phyloP scores from a whole-genome alignment of 345 rosid species.

The Heritiera littoralis region DNA sequence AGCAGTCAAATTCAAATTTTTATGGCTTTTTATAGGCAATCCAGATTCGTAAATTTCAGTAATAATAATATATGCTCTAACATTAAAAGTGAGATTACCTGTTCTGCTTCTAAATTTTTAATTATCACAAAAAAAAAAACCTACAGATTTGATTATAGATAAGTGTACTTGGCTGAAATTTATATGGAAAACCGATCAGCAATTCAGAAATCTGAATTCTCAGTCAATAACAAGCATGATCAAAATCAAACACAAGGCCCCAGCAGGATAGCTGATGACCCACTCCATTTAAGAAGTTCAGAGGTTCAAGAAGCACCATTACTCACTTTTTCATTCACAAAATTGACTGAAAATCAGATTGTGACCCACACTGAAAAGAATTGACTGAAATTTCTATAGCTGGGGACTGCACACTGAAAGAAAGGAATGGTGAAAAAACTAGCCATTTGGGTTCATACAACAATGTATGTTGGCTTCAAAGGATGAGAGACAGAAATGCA shows the following conservation, averaged over 20 bases:
- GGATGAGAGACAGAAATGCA: conserved; percentile 27
- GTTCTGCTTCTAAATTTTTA: too few relatives aligned
- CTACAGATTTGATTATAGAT: background rate
- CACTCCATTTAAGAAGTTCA: conserved; percentile 28
- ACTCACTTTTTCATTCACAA: conserved; percentile 24
- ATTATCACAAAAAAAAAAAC: too few relatives aligned
- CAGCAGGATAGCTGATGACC: conserved; percentile 28
- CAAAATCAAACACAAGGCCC: conserved; percentile 38
- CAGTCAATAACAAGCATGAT: conserved; percentile 13
- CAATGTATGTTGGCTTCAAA: conserved; percentile 12
- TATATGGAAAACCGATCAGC: background rate
- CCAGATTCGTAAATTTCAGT: too few relatives aligned
- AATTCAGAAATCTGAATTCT: background rate
- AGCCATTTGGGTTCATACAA: conserved; percentile 9
- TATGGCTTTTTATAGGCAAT: too few relatives aligned
- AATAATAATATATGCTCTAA: too few relatives aligned
- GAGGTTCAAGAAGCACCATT: conserved; percentile 17
- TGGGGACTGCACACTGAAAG: background rate
- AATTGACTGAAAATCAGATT: conserved; percentile 33
- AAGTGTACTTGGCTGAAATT: background rate
- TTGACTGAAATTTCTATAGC: background rate
- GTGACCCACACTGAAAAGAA: conserved; percentile 24
- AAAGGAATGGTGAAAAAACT: background rate
- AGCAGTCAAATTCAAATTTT: too few relatives aligned
- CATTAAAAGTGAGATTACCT: too few relatives aligned